phyloP scores from a whole-genome alignment of 169 alveolate species.

The Fabrea salina region DNA sequence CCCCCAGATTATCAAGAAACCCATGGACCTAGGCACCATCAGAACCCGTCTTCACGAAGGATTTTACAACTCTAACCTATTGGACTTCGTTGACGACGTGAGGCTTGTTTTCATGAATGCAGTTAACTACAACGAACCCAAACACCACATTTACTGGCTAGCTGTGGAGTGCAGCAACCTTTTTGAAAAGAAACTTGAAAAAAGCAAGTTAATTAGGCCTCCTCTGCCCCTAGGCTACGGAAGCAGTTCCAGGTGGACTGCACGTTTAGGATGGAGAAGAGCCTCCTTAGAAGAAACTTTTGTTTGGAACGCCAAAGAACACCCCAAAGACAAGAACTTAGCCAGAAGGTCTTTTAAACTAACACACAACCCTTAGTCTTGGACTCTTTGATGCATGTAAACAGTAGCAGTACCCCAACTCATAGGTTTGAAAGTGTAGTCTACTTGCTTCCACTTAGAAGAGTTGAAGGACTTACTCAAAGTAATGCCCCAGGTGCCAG shows the following conservation, averaged over 20 bases:
- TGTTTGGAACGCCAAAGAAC: background rate
- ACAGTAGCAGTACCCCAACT: conserved; percentile 71
- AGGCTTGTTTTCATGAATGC: background rate
- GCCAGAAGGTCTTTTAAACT: conserved; percentile 1
- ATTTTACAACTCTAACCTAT: background rate
- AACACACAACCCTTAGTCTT: too few relatives aligned
- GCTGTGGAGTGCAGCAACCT: background rate
- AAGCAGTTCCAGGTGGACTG: conserved; percentile 4
- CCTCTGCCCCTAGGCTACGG: conserved; percentile 1
- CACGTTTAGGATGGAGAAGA: background rate
- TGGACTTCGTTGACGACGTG: background rate
- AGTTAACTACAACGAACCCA: background rate
- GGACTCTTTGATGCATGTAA: conserved; percentile 54
- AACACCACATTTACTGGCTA: background rate
- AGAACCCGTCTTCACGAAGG: conserved; percentile 33
- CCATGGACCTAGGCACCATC: conserved; percentile 56
- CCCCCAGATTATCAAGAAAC: conserved; percentile 45
- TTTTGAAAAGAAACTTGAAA: conserved; percentile 1
- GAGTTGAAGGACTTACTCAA: conserved; percentile 43
- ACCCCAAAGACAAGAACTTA: background rate
- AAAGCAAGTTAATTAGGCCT: background rate
- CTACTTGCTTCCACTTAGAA: conserved; percentile 45
- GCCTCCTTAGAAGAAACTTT: background rate
- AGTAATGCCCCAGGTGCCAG: conserved; percentile 52
- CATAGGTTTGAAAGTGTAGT: conserved; percentile 41